Base-by-base conservation (phyloP, 169 alveolate species). In the Babesia caballi region DNA sequence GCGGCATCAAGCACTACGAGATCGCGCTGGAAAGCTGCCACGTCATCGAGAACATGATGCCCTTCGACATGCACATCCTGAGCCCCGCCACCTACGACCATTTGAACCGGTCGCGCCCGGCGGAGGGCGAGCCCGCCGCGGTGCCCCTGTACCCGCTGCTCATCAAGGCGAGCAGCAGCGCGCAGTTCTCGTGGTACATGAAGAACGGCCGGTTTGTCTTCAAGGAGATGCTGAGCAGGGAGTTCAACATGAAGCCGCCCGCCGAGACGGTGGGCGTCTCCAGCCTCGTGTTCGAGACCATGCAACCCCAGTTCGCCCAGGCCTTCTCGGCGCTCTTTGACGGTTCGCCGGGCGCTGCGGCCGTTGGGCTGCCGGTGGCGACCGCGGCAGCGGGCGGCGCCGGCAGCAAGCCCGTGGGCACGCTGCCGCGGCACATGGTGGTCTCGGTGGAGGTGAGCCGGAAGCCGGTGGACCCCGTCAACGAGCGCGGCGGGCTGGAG, bases 11-110 rank as follows among this genome's bases (percentile, higher is more conserved):
- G 53, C 82, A 61, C 44, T 78, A 63, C 51, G 87, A 78, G 57
- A 46, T 78, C 7, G 32, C 66, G 11, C 66, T 78, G 52, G 87
- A 78, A 35, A 42, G 77, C 19, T 67, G 84, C 54, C 87, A 78
- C 14, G 59, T 78, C 19, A 69, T 78, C 6, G 87, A 78, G 35
- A 78, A 78, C 69, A 68, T 78, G 87, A 68, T 78, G 73, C 87
- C 87, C 7, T 69, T 52, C 65, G 87, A 78, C 46, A 49, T 78
- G 4, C 47, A 78, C 27, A 61, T 78, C 27, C 23, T 78, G 40
- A 50, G 58, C 27, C 87, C 87, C 12, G 69, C 58, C 25, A 51
- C 74, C 15, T 78, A 33, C 51, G 73, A 56, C 9, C 36, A 33
- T 15, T 66, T 75, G 49, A 65, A 52, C 28, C 23, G 58, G 30